Conservation (phyloP, 2,329 filamentous ascomycete genomes). For the Neurospora crassa region DNA sequence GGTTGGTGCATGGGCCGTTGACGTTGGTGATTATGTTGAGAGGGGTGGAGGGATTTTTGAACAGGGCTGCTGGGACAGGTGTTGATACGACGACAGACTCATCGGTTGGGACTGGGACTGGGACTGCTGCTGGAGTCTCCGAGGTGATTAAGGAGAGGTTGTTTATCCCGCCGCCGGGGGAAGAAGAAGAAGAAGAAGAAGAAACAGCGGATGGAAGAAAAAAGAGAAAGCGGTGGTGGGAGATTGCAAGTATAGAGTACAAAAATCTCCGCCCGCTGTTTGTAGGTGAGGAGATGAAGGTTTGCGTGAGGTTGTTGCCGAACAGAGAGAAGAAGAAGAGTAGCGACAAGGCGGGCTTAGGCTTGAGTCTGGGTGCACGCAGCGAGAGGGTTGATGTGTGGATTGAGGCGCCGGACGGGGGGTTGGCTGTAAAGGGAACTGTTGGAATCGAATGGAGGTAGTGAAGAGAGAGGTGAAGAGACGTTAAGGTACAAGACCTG, state of each 20-base stretch:
- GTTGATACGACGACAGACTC: conserved; percentile 12
- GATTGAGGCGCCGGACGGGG: conserved; percentile 52
- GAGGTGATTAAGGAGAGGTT: neutral
- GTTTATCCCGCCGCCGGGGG: conserved; percentile 1
- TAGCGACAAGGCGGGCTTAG: conserved; percentile 22
- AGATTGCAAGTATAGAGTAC: conserved; percentile 58
- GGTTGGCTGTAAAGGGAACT: conserved; percentile 52
- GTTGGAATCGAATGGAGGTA: conserved; percentile 6
- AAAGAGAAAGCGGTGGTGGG: conserved; percentile 9
- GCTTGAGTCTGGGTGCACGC: conserved; percentile 27
- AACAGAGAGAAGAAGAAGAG: conserved; percentile 23
- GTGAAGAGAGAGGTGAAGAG: neutral
- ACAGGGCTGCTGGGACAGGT: conserved; percentile 34
- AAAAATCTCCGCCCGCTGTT: conserved; percentile 76
- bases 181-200: too few species aligned
- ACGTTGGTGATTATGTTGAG: conserved; percentile 58
- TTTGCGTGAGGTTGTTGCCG: conserved; percentile 45
- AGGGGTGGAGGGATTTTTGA: neutral
- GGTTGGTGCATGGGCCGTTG: conserved; percentile 83
- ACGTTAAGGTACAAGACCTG: neutral
- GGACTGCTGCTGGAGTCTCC: neutral
- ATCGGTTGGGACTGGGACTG: neutral
- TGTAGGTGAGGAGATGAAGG: conserved; percentile 56
- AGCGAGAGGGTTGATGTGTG: conserved; percentile 47
- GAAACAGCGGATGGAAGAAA: neutral